These are phyloP conservation scores for Epithemia pelagica DNA, from an alignment of 108 stramenopile species.

Conservation along the genomic window DNA sequence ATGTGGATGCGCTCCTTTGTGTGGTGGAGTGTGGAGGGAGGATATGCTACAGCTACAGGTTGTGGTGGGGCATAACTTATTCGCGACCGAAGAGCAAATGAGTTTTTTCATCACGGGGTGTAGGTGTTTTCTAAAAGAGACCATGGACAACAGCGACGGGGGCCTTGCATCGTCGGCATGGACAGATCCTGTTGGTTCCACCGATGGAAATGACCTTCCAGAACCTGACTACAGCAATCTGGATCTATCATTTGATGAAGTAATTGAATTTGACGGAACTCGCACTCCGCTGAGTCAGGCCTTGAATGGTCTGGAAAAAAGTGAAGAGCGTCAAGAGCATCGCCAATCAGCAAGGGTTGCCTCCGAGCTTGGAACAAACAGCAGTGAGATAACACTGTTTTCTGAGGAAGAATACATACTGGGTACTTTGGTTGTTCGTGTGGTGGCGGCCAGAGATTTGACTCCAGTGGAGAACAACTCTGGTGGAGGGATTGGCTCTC, in stretches of 20 bases:
- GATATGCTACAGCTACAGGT: too few species aligned
- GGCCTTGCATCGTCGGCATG: not conserved
- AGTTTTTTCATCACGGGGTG: too few species aligned
- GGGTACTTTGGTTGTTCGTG: constrained; percentile 73
- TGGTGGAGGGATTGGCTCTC: constrained; percentile 7
- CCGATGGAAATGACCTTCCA: constrained; percentile 1
- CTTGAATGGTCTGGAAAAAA: not conserved
- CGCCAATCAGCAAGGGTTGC: not conserved
- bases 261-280: constrained; percentile 1
- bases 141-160: not conserved
- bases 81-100: too few species aligned
- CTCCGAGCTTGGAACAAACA: not conserved
- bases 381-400: not conserved
- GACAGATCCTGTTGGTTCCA: too few species aligned
- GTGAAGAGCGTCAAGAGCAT: not conserved
- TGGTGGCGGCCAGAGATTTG: constrained; percentile 69
- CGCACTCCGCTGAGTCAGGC: not conserved
- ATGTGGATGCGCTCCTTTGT: too few species aligned
- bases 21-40: too few species aligned
- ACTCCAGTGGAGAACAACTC: constrained; percentile 25
- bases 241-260: constrained; percentile 7
- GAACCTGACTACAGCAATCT: constrained; percentile 15
- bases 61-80: too few species aligned
- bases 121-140: too few species aligned
- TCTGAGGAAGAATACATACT: constrained; percentile 50